phyloP scores from a whole-genome alignment of 768 basidiomycete species.

The Cystofilobasidium capitatum region DNA sequence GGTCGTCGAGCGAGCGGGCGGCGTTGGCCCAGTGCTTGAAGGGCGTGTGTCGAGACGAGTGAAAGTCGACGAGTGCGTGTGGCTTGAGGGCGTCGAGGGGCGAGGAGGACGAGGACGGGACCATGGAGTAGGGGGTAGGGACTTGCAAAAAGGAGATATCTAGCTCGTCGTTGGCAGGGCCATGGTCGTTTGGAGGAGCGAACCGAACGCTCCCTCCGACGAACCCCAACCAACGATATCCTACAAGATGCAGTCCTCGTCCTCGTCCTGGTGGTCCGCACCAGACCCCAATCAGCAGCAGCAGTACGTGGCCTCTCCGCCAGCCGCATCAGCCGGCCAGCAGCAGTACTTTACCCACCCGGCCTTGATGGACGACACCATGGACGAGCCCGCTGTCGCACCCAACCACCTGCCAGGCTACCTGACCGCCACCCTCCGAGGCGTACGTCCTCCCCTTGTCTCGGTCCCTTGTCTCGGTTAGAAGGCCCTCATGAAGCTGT shows the following conservation, averaged over 20 bases:
- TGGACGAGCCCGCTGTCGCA: constrained; percentile 19
- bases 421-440: constrained; percentile 7
- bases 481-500: background rate
- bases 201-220: too few relatives aligned
- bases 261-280: too few relatives aligned
- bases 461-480: background rate
- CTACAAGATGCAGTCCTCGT: too few relatives aligned
- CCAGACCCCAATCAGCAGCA: background rate
- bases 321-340: background rate
- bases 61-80: constrained; percentile 7
- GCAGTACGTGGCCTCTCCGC: background rate
- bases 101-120: background rate
- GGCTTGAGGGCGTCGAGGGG: constrained; percentile 24
- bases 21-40: constrained; percentile 13
- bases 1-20: background rate
- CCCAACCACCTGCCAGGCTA: constrained; percentile 23
- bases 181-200: too few relatives aligned
- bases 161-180: too few relatives aligned
- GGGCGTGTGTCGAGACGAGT: background rate
- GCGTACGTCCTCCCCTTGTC: background rate
- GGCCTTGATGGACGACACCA: constrained; percentile 16
- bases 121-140: background rate
- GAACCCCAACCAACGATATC: too few relatives aligned
- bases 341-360: background rate
- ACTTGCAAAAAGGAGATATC: background rate